Percentiles rank a stretch among this genome's conserved stretches.
These are phyloP conservation scores for Vigna reflexopilosa DNA, from an alignment of 306 rosid genomes.

Conservation along the genomic window DNA sequence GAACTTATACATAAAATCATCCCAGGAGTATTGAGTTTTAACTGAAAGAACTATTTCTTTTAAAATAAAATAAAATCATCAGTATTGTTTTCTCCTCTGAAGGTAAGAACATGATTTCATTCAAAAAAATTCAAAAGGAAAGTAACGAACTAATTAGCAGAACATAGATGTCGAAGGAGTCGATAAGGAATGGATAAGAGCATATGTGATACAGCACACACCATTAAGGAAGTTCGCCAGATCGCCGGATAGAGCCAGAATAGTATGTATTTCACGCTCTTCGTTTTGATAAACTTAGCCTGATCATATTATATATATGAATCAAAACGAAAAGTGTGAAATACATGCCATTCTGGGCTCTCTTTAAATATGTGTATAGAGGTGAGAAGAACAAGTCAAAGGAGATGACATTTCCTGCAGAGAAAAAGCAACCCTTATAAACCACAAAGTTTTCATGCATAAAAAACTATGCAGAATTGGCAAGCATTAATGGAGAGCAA, in stretches of 20 bases:
- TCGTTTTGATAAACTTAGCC: constrained; percentile 60
- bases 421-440: neutral
- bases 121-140: neutral
- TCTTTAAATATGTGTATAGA: too few species aligned
- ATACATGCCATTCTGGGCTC: neutral
- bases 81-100: neutral
- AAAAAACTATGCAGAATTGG: neutral
- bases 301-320: constrained; percentile 23
- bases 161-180: constrained; percentile 57
- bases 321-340: too few species aligned
- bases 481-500: neutral
- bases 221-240: constrained; percentile 66
- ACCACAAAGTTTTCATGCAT: too few species aligned
- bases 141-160: constrained; percentile 53
- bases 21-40: too few species aligned
- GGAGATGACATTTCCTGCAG: constrained; percentile 81
- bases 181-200: constrained; percentile 50
- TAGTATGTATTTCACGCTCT: constrained; percentile 76
- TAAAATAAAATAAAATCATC: neutral
- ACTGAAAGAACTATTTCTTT: too few species aligned
- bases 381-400: constrained; percentile 72
- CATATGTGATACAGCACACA: constrained; percentile 65
- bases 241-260: constrained; percentile 57
- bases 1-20: too few species aligned
- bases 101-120: constrained; percentile 3